phyloP scores from a whole-genome alignment of 2,329 filamentous ascomycete species.

The Ophiocordyceps camponoti-saundersi region DNA sequence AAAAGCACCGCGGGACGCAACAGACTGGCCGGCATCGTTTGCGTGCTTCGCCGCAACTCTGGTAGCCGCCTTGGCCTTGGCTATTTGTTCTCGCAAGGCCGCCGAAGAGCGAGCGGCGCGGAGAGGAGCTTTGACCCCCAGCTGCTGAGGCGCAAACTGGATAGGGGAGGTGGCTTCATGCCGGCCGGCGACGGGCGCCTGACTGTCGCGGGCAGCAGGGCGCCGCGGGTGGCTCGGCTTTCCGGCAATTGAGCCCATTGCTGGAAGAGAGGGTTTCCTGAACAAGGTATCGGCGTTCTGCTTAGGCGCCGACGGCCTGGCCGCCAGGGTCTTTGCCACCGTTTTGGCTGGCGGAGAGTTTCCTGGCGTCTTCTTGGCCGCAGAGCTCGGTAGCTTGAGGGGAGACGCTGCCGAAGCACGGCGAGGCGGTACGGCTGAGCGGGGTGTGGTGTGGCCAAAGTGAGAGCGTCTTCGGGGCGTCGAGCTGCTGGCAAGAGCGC shows the following conservation, averaged over 20 bases:
- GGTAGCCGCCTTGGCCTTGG: constrained; percentile 75
- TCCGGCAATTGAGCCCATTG: constrained; percentile 12
- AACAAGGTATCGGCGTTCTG: constrained; percentile 36
- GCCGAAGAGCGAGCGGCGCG: constrained; percentile 47
- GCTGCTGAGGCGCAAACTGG: neutral
- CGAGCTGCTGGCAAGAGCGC: constrained; percentile 23
- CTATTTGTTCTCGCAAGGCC: constrained; percentile 76
- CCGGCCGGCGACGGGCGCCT: constrained; percentile 8
- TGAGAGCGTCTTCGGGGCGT: constrained; percentile 20
- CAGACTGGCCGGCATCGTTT: constrained; percentile 15
- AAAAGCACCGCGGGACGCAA: constrained; percentile 25
- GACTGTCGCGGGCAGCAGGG: neutral
- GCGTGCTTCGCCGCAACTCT: constrained; percentile 29
- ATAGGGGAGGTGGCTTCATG: constrained; percentile 13
- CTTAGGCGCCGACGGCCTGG: constrained; percentile 29
- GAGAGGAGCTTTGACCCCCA: constrained; percentile 19
- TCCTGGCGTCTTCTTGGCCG: constrained; percentile 13
- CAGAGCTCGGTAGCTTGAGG: constrained; percentile 16
- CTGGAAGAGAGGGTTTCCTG: constrained; percentile 35
- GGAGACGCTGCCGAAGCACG: constrained; percentile 7
- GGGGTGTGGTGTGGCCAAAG: constrained; percentile 6
- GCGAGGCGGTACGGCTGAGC: constrained; percentile 8
- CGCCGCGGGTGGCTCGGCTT: neutral
- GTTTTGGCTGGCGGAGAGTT: constrained; percentile 16
- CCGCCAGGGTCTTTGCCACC: constrained; percentile 28